These are phyloP conservation scores for Rhizomucor pusillus DNA, from an alignment of 371 early-diverging fungal species.

Conservation along the genomic window DNA sequence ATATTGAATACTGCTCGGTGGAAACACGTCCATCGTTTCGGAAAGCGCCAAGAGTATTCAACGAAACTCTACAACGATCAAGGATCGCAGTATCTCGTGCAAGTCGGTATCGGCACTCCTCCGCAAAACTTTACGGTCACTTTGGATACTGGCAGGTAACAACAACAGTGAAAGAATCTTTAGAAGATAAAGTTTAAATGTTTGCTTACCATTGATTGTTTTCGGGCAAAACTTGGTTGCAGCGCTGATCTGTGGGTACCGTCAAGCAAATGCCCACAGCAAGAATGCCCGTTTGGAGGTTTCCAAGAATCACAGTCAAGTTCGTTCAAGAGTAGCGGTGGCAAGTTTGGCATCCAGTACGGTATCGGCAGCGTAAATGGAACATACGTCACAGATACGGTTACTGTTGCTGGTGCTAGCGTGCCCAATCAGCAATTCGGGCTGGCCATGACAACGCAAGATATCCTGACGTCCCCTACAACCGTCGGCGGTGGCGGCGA, in stretches of 20 bases:
- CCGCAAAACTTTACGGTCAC: constrained; percentile 20
- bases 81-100: constrained; percentile 22
- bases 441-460: constrained; percentile 27
- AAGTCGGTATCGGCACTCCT: constrained; percentile 20
- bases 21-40: neutral
- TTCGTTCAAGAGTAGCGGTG: constrained; percentile 13
- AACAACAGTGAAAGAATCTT: neutral
- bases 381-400: constrained; percentile 26
- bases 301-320: constrained; percentile 20
- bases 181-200: too few species aligned
- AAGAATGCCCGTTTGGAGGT: constrained; percentile 22
- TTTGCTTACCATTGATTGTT: too few species aligned
- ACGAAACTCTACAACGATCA: constrained; percentile 18
- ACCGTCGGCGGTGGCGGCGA: constrained; percentile 10
- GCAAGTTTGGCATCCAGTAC: constrained; percentile 22
- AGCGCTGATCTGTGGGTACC: constrained; percentile 36
- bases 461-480: constrained; percentile 31
- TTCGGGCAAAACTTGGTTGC: too few species aligned
- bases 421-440: constrained; percentile 45
- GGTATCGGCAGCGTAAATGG: constrained; percentile 33
- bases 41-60: constrained; percentile 1
- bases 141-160: constrained; percentile 25
- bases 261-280: constrained; percentile 15
- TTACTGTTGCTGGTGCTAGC: constrained; percentile 29
- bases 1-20: constrained; percentile 7